phyloP scores from a whole-genome alignment of 306 rosid genomes.

The Nissolia schottii region DNA sequence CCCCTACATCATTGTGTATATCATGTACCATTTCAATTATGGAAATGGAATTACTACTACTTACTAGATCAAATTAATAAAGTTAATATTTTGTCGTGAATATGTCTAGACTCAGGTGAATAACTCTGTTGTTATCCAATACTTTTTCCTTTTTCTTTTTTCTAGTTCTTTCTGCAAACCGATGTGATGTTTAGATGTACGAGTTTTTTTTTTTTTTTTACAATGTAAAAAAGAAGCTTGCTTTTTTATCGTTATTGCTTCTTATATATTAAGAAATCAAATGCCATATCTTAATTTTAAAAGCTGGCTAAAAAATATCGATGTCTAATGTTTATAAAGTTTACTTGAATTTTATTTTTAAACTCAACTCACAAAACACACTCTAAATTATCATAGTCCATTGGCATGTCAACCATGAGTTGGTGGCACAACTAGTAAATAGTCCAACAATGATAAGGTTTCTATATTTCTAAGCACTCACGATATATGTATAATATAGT shows the following conservation, averaged over 20 bases:
- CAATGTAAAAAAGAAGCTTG: too few species aligned
- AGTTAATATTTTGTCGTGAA: background rate
- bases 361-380: too few species aligned
- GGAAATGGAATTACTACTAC: background rate
- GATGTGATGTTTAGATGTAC: background rate
- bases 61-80: background rate
- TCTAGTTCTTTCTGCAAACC: background rate
- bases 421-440: background rate
- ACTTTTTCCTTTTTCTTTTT: background rate
- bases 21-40: background rate
- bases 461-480: background rate
- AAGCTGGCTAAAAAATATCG: too few species aligned
- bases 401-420: background rate
- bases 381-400: too few species aligned
- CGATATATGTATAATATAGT: background rate
- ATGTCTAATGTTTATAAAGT: too few species aligned
- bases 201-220: too few species aligned
- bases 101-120: background rate
- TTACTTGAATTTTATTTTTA: too few species aligned
- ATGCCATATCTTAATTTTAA: too few species aligned
- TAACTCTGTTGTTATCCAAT: background rate
- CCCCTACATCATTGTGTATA: background rate
- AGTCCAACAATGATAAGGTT: background rate
- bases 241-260: too few species aligned
- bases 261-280: too few species aligned